These are phyloP conservation scores for Penicillium antarcticum DNA, from an alignment of 495 filamentous ascomycete genomes.

Conservation along the genomic window DNA sequence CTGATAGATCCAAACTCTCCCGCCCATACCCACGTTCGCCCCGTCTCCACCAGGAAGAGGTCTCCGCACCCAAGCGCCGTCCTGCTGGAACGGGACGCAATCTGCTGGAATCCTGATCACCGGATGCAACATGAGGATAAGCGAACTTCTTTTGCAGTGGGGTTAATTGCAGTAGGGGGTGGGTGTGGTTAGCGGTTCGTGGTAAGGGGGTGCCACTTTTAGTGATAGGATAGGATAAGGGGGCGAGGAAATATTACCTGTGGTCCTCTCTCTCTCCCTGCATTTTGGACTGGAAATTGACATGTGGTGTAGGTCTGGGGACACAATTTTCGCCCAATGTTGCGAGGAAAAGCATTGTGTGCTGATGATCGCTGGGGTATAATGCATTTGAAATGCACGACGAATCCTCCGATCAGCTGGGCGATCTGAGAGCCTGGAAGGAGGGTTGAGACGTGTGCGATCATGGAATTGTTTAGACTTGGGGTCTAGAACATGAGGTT, in stretches of 20 bases:
- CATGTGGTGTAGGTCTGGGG: too few relatives aligned
- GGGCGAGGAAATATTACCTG: too few relatives aligned
- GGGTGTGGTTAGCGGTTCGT: too few relatives aligned
- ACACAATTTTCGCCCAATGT: too few relatives aligned
- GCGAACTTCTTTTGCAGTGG: neutral
- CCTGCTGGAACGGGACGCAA: slow-evolving; percentile 13
- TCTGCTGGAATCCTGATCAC: slow-evolving; percentile 10
- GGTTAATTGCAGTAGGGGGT: too few relatives aligned
- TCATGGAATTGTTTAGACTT: neutral
- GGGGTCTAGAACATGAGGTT: neutral
- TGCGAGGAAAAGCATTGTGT: too few relatives aligned
- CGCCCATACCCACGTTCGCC: slow-evolving; percentile 2
- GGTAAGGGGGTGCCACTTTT: too few relatives aligned
- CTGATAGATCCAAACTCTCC: slow-evolving; percentile 15
- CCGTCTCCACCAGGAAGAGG: slow-evolving; percentile 2
- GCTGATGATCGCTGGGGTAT: neutral
- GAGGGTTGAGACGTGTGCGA: too few relatives aligned
- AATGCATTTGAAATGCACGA: neutral
- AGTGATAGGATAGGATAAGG: too few relatives aligned
- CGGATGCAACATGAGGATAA: slow-evolving; percentile 9
- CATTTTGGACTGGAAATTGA: too few relatives aligned
- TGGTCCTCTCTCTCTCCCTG: too few relatives aligned
- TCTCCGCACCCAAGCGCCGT: slow-evolving; percentile 7
- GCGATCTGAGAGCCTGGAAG: neutral
- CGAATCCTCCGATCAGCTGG: neutral